Evolutionary conservation across 805 yeast species (phyloP), one percentile per base, ranked within the genome.

Genomic region (Starmera quercuum): DNA sequence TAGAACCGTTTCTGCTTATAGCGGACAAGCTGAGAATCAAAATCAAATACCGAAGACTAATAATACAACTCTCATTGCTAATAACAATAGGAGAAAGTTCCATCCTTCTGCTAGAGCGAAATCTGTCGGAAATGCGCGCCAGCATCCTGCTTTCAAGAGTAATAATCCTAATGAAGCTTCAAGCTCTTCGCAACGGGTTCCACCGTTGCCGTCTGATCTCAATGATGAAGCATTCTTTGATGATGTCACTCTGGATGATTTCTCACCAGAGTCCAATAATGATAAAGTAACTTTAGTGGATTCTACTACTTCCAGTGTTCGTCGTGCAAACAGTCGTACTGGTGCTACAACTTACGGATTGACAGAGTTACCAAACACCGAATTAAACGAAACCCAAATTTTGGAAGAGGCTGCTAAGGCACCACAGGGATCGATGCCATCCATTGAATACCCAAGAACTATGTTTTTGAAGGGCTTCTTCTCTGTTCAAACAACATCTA

Each of bases 401-500:
- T 55, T 75, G 38, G 62, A 57, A 11, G 57, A 58, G 34, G 73
- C 73, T 13, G 66, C 70, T 12, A 61, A 62, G 39, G 87, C 94
- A 11, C 73, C 77, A 36, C 75, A 80, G 3, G 85, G 84, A 35
- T 61, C 82, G 12, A 87, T 88, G 96, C 95, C 94, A 19, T 86
- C 96, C 1, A 86, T 90, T 54, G 96, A 88, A 51, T 85, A 78
- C 53, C 95, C 96, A 39, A 82, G 82, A 60, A 88, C 95, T 2
- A 70, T 88, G 44, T 87, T 86, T 64, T 68, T 88, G 55, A 85
- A 87, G 54, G 97, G 97, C 1, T 88, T 90, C 52, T 88, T 88
- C 60, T 79, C 90, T 39, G 97, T 88, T 31, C 96, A 88, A 60
- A 84, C 95, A 1, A 88, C 97, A 0, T 86, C 96, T 2, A 84